phyloP scores from a whole-genome alignment of 805 yeast genomes.

The Metschnikowia noctiluminum region DNA sequence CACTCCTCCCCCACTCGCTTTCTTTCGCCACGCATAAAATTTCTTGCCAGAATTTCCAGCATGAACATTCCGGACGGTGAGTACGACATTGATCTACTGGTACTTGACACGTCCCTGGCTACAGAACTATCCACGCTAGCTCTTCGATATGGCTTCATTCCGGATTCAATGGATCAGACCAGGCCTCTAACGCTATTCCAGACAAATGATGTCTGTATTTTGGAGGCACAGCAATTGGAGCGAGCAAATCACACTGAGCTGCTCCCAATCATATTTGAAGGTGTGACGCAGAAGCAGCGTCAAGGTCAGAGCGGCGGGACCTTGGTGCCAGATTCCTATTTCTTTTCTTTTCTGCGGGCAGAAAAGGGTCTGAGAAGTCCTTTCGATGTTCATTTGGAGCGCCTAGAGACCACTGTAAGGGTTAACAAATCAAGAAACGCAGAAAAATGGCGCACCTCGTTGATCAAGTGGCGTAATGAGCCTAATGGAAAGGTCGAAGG shows the following conservation, averaged over 20 bases:
- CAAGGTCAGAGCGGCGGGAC: slow-evolving; percentile 7
- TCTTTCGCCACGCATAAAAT: not conserved
- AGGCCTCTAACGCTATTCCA: slow-evolving; percentile 34
- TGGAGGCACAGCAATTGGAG: slow-evolving; percentile 29
- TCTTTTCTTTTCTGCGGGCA: slow-evolving; percentile 23
- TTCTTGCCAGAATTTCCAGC: not conserved
- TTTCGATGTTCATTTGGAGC: slow-evolving; percentile 16
- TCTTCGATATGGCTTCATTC: slow-evolving; percentile 39
- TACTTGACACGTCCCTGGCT: slow-evolving; percentile 12
- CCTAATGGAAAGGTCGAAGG: not conserved
- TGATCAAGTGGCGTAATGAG: slow-evolving; percentile 11
- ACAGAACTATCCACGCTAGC: slow-evolving; percentile 11
- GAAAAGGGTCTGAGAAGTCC: slow-evolving; percentile 4
- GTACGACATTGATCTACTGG: slow-evolving; percentile 38
- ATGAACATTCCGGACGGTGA: slow-evolving; percentile 43
- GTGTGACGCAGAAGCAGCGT: slow-evolving; percentile 30
- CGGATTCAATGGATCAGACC: slow-evolving; percentile 39
- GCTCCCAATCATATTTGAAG: slow-evolving; percentile 37
- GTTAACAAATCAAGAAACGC: slow-evolving; percentile 38
- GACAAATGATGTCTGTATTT: slow-evolving; percentile 29
- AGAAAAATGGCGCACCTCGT: slow-evolving; percentile 24
- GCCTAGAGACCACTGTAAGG: slow-evolving; percentile 31
- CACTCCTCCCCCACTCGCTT: not conserved
- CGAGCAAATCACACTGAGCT: slow-evolving; percentile 12
- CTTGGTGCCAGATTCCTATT: slow-evolving; percentile 28